Conservation (phyloP, 2,329 filamentous ascomycete species). For the Clonostachys rosea region DNA sequence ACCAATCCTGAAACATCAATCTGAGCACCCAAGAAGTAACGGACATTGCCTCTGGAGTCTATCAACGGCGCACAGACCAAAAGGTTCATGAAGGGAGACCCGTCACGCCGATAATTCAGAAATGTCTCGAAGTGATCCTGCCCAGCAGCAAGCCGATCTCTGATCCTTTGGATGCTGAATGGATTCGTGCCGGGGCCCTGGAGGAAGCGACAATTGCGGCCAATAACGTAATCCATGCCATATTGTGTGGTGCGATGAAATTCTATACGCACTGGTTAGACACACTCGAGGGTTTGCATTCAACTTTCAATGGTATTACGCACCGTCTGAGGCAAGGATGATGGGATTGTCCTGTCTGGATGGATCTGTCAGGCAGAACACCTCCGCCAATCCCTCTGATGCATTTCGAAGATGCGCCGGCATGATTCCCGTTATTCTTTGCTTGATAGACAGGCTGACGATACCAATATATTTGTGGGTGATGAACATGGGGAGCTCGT, state of each 20-base stretch:
- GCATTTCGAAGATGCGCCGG: conserved; percentile 60
- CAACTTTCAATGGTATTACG: conserved; percentile 26
- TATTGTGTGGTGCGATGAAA: conserved; percentile 74
- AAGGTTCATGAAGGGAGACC: conserved; percentile 73
- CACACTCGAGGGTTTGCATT: too few species aligned
- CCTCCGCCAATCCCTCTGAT: conserved; percentile 72
- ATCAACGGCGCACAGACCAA: conserved; percentile 69
- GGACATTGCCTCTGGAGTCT: conserved; percentile 60
- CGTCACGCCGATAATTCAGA: conserved; percentile 74
- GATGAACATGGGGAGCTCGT: conserved; percentile 70
- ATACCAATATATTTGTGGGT: conserved; percentile 64
- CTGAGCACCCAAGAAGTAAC: conserved; percentile 69
- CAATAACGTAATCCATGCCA: conserved; percentile 67
- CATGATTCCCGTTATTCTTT: conserved; percentile 63
- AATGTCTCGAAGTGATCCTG: conserved; percentile 70
- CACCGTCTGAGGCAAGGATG: conserved; percentile 50
- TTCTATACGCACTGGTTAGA: conserved; percentile 18
- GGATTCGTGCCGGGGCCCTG: conserved; percentile 69
- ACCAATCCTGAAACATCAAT: conserved; percentile 66
- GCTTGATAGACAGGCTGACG: conserved; percentile 64
- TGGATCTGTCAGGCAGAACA: conserved; percentile 74
- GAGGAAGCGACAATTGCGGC: conserved; percentile 74
- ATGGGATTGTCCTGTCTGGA: conserved; percentile 71
- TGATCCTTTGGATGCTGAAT: conserved; percentile 56
- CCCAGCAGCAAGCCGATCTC: conserved; percentile 56